phyloP scores from a whole-genome alignment of 192 early-diverging fungal species.

The Podila epigama region DNA sequence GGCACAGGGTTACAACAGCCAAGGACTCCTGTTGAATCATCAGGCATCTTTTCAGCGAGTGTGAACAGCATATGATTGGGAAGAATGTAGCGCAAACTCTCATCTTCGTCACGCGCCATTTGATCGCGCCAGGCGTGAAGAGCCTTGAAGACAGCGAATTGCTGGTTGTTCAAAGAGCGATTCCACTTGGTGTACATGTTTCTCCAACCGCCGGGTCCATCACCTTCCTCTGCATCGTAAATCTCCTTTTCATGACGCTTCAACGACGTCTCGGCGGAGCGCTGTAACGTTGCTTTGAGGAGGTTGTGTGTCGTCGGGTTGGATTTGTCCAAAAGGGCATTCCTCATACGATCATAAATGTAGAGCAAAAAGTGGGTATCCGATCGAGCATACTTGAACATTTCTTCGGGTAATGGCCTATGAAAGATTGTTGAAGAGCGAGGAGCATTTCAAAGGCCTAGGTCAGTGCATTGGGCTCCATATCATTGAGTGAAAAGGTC shows the following conservation, averaged over 20 bases:
- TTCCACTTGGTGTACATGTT: slow-evolving; percentile 69
- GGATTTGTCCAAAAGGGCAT: slow-evolving; percentile 75
- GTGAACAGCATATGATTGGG: slow-evolving; percentile 91
- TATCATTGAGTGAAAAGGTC: not conserved
- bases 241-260: slow-evolving; percentile 79
- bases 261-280: slow-evolving; percentile 75
- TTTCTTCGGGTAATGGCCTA: slow-evolving; percentile 91
- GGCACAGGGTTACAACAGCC: slow-evolving; percentile 82
- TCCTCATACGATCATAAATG: slow-evolving; percentile 92
- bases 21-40: slow-evolving; percentile 68
- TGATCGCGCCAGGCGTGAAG: slow-evolving; percentile 95
- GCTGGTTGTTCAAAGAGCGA: slow-evolving; percentile 57
- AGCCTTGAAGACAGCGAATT: slow-evolving; percentile 83
- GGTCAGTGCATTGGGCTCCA: slow-evolving; percentile 2
- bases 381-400: slow-evolving; percentile 89
- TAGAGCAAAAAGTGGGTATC: slow-evolving; percentile 98
- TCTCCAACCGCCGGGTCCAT: slow-evolving; percentile 84
- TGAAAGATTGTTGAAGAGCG: no score
- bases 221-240: slow-evolving; percentile 83
- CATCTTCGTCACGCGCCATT: slow-evolving; percentile 92
- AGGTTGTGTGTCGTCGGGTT: slow-evolving; percentile 71
- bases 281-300: slow-evolving; percentile 63
- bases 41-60: slow-evolving; percentile 77
- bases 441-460: no score
- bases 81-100: slow-evolving; percentile 85